phyloP scores from a whole-genome alignment of 139 green algal species.

The Haematococcus lacustris region DNA sequence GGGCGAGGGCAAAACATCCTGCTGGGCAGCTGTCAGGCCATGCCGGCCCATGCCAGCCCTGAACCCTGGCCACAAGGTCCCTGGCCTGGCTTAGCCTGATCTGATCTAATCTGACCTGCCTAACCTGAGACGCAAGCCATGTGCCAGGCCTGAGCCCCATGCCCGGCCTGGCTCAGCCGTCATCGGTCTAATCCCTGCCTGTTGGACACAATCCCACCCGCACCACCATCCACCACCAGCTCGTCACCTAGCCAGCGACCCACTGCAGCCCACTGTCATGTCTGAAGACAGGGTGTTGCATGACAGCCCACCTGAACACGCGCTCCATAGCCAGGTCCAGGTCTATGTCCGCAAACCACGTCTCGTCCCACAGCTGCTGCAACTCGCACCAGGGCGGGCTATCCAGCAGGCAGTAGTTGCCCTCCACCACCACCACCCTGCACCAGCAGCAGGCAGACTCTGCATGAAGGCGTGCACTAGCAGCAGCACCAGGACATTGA shows the following conservation, averaged over 20 bases:
- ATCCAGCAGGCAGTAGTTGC: conserved; percentile 86
- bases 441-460: conserved; percentile 1
- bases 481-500: background rate
- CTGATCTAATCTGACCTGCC: background rate
- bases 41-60: background rate
- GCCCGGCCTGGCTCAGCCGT: background rate
- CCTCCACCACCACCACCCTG: conserved; percentile 66
- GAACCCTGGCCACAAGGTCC: background rate
- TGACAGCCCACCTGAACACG: conserved; percentile 27
- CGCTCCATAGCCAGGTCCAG: conserved; percentile 60
- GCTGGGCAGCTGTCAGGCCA: background rate
- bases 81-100: too few relatives aligned
- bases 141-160: background rate
- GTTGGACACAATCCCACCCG: background rate
- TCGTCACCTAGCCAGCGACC: background rate
- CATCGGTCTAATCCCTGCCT: background rate
- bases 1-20: background rate
- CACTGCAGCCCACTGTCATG: background rate
- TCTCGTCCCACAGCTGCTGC: conserved; percentile 46
- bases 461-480: conserved; percentile 1
- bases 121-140: background rate
- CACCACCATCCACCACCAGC: background rate
- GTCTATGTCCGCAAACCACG: conserved; percentile 61
- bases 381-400: conserved; percentile 49
- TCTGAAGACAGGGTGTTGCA: background rate